Base-by-base conservation (phyloP, 2,329 filamentous ascomycete genomes). In the Seiridium unicorne region DNA sequence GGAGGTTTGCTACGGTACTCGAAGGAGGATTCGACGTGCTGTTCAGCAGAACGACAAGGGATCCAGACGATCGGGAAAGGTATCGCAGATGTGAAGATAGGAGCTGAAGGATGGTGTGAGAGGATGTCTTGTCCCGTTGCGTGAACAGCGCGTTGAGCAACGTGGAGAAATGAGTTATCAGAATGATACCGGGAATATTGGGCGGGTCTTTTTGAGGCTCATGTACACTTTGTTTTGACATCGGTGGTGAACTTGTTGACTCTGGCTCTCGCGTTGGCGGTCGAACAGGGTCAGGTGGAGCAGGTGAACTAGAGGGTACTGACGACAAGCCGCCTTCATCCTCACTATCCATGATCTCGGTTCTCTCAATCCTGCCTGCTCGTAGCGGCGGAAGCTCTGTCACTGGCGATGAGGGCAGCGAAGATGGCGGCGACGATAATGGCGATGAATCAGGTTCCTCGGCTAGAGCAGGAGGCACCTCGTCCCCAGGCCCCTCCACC, bases 11-110 rank as follows among this genome's bases (percentile, higher is more conserved):
- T 44, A 35, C 53, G 34, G 57, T 58, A 18, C 18, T 31, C 13
- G 56, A 10, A 9, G 47, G 11, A 3, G 44, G 18, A 8, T 58
- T 58, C 55, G 51, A 34, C 51, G 59, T 42, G 60, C 51, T 56
- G 72, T 87, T 88, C 59, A 86, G 76, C 2, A 88, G 72, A 60
- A 88, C 69, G 36, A 86, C 73, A 5, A 87, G 75, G 1, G 83
- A 79, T 10, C 71, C 75, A 9, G 74, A 73, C 6, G 70, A 76
- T 36, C 75, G 77, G 1, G 81, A 73, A 6, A 86, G 71, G 61
- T 74, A 70, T 26, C 78, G 77, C 10, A 87, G 72, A 51, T 75
- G 78, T 3, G 72, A 74, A 34, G 78, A 76, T 31, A 88, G 77
- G n/a, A 75, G 71, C 40, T 78, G 74, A n/a, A 85, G 72, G 10